Conservation (phyloP, 108 stramenopile species). For the Pseudonitzschia delicatissima region DNA sequence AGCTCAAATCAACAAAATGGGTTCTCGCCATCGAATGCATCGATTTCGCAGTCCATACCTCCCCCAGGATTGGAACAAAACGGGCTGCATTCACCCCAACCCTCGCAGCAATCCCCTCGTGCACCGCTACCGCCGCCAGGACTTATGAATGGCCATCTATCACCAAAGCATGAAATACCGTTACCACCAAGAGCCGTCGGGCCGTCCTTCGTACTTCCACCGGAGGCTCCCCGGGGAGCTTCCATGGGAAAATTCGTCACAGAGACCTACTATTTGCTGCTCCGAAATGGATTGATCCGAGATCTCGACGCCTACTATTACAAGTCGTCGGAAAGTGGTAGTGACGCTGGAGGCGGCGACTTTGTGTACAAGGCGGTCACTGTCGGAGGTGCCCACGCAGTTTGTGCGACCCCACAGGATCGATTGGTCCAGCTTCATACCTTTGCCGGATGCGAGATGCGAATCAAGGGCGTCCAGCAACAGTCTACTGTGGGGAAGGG, state of each 20-base stretch:
- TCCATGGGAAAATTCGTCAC: constrained; percentile 47
- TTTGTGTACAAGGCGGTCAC: constrained; percentile 47
- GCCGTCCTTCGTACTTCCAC: constrained; percentile 40
- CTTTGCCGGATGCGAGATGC: constrained; percentile 46
- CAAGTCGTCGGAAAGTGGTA: constrained; percentile 28
- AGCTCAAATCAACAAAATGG: neutral
- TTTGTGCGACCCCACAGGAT: constrained; percentile 47
- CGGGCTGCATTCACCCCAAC: neutral
- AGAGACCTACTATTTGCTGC: constrained; percentile 48
- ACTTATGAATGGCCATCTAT: neutral
- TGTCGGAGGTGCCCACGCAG: constrained; percentile 74
- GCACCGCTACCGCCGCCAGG: neutral
- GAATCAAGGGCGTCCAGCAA: constrained; percentile 63
- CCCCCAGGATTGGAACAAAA: neutral
- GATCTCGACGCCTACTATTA: constrained; percentile 58
- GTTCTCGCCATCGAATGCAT: neutral
- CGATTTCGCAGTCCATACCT: neutral
- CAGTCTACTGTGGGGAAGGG: constrained; percentile 41
- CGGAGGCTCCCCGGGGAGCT: neutral
- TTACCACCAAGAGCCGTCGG: neutral
- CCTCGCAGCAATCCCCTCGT: neutral
- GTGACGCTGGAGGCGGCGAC: neutral
- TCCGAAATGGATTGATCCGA: constrained; percentile 32
- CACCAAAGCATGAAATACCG: neutral
- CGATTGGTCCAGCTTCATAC: constrained; percentile 52